A percentile compares a stretch with the other conserved stretches of the same genome.
Conservation (phyloP, 495 filamentous ascomycete species). For the Gamarada debralockiae region DNA sequence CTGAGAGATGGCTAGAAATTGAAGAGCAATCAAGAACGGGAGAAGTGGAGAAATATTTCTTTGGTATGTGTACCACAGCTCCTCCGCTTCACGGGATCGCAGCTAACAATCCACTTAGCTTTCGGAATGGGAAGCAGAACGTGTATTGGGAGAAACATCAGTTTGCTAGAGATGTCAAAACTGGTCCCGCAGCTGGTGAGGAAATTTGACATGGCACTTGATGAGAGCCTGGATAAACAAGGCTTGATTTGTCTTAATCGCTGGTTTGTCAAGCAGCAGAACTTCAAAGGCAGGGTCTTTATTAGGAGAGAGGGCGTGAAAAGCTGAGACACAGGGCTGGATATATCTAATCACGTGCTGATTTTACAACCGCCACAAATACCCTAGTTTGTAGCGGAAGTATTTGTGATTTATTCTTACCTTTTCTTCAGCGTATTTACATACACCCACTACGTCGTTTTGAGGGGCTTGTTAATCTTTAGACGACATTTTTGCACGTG, state of each 20-base stretch:
- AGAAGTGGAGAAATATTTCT: conserved; percentile 31
- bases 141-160: conserved; percentile 65
- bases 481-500: no score
- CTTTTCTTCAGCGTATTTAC: no score
- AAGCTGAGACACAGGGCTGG: no score
- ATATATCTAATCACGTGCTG: no score
- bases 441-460: no score
- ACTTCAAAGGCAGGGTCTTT: conserved; percentile 17
- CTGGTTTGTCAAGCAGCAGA: conserved; percentile 24
- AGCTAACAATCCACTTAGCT: conserved; percentile 11
- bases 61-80: background rate
- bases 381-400: no score
- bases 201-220: conserved; percentile 43
- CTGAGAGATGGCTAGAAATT: conserved; percentile 48
- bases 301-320: background rate
- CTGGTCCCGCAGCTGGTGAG: conserved; percentile 56
- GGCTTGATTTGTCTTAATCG: conserved; percentile 26
- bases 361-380: no score
- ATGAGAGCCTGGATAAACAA: conserved; percentile 11
- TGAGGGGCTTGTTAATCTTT: no score
- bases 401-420: no score
- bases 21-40: conserved; percentile 17
- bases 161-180: conserved; percentile 62
- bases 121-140: conserved; percentile 60
- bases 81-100: background rate